Percentiles rank a stretch among this genome's conserved stretches.
Evolutionary conservation across 352 stramenopile species (phyloP).

Genomic region (Pythium graminicola): DNA sequence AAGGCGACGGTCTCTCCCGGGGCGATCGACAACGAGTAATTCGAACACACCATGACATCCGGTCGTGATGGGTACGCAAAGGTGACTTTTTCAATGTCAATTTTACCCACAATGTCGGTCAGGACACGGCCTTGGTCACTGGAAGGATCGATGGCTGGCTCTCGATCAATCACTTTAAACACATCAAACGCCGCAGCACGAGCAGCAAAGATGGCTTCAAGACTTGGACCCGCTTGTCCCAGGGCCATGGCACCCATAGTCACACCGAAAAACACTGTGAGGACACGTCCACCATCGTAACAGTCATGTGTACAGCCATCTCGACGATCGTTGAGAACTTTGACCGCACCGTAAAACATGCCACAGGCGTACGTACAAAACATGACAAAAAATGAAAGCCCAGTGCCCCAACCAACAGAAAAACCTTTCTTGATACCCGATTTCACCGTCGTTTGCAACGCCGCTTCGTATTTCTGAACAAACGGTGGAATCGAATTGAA

Average conservation of each 20-base stretch:
- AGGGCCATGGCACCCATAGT: conserved; percentile 71
- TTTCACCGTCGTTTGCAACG: conserved; percentile 20
- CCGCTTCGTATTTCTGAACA: conserved; percentile 29
- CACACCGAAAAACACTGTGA: conserved; percentile 67
- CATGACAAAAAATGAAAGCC: conserved; percentile 34
- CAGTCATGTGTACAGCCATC: conserved; percentile 36
- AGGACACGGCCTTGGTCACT: conserved; percentile 26
- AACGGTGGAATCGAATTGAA: conserved; percentile 32
- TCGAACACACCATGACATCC: conserved; percentile 60
- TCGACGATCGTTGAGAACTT: conserved; percentile 54
- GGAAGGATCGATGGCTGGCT: conserved; percentile 49
- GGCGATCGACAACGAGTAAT: conserved; percentile 76
- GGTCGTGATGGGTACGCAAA: conserved; percentile 75
- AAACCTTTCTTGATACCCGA: conserved; percentile 31
- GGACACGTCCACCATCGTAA: conserved; percentile 57
- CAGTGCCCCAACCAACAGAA: conserved; percentile 25
- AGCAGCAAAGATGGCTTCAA: conserved; percentile 51
- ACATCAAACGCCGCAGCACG: conserved; percentile 53
- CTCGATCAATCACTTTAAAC: conserved; percentile 56
- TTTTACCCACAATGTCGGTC: conserved; percentile 26
- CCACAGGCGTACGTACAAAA: conserved; percentile 40
- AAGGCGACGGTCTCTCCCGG: conserved; percentile 57
- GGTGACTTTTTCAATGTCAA: conserved; percentile 71
- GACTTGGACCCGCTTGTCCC: conserved; percentile 54
- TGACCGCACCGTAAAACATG: conserved; percentile 44